Evolutionary conservation across 2,329 filamentous ascomycete species (phyloP).

Genomic region (Sporothrix mexicana): DNA sequence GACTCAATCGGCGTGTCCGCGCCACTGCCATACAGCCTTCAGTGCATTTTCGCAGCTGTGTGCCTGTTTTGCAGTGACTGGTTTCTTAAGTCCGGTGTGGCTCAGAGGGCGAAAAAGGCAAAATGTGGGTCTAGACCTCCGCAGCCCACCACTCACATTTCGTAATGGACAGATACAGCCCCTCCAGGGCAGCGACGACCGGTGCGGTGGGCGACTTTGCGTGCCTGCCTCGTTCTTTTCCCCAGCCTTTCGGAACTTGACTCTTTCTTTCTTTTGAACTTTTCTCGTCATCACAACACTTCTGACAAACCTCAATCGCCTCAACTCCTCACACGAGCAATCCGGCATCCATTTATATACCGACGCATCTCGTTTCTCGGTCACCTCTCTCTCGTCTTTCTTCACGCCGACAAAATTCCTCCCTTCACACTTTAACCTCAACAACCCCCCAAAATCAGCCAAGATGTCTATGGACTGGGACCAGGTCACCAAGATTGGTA

Average conservation of each 20-base stretch:
- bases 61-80: neutral
- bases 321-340: constrained; percentile 23
- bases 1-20: constrained; percentile 27
- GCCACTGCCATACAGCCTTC: constrained; percentile 17
- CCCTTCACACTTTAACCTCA: constrained; percentile 1
- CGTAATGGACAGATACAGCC: neutral
- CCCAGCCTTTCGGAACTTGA: constrained; percentile 2
- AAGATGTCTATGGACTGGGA: constrained; percentile 82
- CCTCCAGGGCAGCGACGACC: constrained; percentile 3
- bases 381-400: neutral
- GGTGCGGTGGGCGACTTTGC: neutral
- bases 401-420: constrained; percentile 4
- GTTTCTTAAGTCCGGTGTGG: neutral
- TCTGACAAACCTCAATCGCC: constrained; percentile 10
- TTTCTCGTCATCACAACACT: constrained; percentile 1
- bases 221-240: constrained; percentile 15
- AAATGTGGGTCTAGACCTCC: constrained; percentile 17
- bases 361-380: neutral
- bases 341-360: neutral
- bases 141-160: neutral
- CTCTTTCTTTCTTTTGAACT: neutral
- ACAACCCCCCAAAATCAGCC: constrained; percentile 48
- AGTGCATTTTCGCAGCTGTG: neutral
- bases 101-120: constrained; percentile 15
- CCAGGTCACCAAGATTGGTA: constrained; percentile 88